These are phyloP conservation scores for Pythium angustatum DNA, from an alignment of 352 stramenopile genomes.

Conservation along the genomic window DNA sequence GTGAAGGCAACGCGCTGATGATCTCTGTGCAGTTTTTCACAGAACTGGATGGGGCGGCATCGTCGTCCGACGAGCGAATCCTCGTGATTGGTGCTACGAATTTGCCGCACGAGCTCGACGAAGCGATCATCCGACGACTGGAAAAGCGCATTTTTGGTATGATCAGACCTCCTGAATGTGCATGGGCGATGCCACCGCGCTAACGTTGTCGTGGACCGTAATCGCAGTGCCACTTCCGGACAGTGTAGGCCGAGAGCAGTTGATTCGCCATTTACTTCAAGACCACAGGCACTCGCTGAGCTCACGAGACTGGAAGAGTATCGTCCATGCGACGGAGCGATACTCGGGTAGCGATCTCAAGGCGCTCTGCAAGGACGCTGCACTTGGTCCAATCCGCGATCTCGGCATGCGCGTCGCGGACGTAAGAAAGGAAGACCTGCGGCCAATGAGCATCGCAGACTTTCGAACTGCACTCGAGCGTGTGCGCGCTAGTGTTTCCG, in stretches of 20 bases:
- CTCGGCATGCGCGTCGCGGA: slow-evolving; percentile 59
- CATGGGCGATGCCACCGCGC: no score
- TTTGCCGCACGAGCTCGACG: slow-evolving; percentile 82
- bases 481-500: slow-evolving; percentile 74
- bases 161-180: no score
- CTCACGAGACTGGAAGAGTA: slow-evolving; percentile 56
- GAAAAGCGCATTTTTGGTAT: slow-evolving; percentile 90
- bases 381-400: slow-evolving; percentile 90
- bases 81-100: slow-evolving; percentile 90
- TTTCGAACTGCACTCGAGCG: slow-evolving; percentile 59
- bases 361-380: slow-evolving; percentile 93
- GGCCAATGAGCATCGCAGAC: slow-evolving; percentile 55
- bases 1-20: neutral
- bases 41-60: slow-evolving; percentile 80
- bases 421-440: slow-evolving; percentile 61
- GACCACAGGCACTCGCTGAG: slow-evolving; percentile 56
- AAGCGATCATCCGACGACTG: slow-evolving; percentile 83
- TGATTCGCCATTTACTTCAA: slow-evolving; percentile 62
- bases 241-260: slow-evolving; percentile 42
- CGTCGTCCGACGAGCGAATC: slow-evolving; percentile 72
- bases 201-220: neutral
- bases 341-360: slow-evolving; percentile 91
- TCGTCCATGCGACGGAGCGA: slow-evolving; percentile 74
- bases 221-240: slow-evolving; percentile 73
- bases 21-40: slow-evolving; percentile 71